Evolutionary conservation across 305 asterid species (phyloP).

Genomic region (Vinca major): DNA sequence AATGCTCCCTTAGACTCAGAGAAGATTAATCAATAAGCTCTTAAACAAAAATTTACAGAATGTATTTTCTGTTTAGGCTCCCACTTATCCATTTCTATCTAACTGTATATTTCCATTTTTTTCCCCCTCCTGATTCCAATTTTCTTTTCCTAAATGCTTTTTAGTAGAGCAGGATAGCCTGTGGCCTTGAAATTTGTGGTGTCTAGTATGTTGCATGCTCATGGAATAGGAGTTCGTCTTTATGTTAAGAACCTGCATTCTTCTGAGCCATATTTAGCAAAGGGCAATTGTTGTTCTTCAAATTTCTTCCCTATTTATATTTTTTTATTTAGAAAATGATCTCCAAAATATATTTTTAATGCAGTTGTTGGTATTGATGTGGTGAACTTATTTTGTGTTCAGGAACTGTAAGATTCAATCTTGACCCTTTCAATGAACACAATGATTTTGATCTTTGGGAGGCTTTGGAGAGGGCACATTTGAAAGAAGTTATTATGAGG

Average conservation of each 20-base stretch:
- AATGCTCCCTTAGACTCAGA: neutral
- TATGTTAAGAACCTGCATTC: neutral
- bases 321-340: neutral
- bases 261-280: neutral
- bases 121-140: neutral
- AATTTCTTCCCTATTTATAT: neutral
- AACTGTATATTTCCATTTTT: neutral
- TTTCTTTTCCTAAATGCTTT: neutral
- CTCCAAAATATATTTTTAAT: neutral
- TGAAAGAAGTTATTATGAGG: conserved; percentile 84
- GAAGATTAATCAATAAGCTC: neutral
- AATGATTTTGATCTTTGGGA: conserved; percentile 96
- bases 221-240: neutral
- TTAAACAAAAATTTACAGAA: neutral
- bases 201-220: neutral
- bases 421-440: conserved; percentile 92
- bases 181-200: neutral
- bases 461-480: conserved; percentile 86
- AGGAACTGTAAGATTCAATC: conserved; percentile 93
- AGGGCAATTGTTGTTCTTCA: neutral
- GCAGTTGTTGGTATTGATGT: neutral
- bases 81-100: neutral
- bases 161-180: neutral
- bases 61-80: neutral
- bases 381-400: conserved; percentile 12